Percentiles rank a stretch among this genome's conserved stretches.
phyloP scores from a whole-genome alignment of 345 rosid species.

The Acer campestre region DNA sequence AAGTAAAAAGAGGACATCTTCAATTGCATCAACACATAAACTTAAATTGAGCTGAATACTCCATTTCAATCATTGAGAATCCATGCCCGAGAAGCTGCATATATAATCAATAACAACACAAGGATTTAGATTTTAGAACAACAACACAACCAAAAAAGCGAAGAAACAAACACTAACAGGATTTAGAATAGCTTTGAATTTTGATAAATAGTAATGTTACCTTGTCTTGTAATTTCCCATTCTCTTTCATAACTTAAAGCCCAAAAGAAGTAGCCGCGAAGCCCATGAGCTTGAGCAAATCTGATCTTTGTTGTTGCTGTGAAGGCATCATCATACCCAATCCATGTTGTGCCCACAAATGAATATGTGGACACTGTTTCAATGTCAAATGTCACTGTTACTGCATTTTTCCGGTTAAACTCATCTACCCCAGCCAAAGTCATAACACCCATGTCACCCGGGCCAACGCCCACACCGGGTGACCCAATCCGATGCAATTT shows the following conservation, averaged over 20 bases:
- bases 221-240: conserved; percentile 52
- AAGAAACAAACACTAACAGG: too few relatives aligned
- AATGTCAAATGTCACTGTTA: conserved; percentile 40
- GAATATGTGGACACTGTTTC: conserved; percentile 51
- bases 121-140: too few relatives aligned
- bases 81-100: conserved; percentile 41
- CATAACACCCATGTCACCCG: conserved; percentile 31
- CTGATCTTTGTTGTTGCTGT: conserved; percentile 39
- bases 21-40: background rate
- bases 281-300: conserved; percentile 49
- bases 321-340: conserved; percentile 42
- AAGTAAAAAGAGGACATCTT: background rate
- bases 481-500: conserved; percentile 43
- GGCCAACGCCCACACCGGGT: conserved; percentile 35
- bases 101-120: background rate
- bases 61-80: conserved; percentile 20
- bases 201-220: conserved; percentile 19
- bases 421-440: conserved; percentile 22
- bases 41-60: background rate
- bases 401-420: conserved; percentile 37
- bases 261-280: conserved; percentile 76
- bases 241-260: conserved; percentile 41
- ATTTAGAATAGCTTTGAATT: background rate
- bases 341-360: conserved; percentile 36
- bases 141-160: too few relatives aligned